phyloP scores from a whole-genome alignment of 2,329 filamentous ascomycete genomes.

The Colletotrichum sp. region DNA sequence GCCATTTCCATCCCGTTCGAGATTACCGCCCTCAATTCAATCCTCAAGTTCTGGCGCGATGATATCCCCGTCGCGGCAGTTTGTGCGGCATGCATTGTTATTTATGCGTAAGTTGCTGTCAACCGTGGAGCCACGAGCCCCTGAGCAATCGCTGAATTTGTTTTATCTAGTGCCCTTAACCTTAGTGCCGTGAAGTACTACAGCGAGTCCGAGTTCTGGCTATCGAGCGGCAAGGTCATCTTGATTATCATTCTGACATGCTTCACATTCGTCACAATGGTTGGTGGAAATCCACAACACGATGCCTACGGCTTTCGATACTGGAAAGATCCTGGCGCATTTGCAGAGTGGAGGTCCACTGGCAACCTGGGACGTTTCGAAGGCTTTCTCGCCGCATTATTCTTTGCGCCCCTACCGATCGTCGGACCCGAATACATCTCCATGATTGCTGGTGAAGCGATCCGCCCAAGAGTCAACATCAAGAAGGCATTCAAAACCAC shows the following conservation, averaged over 20 bases:
- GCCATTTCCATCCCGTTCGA: constrained; percentile 56
- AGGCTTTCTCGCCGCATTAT: constrained; percentile 72
- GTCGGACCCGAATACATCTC: constrained; percentile 72
- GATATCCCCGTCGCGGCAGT: constrained; percentile 28
- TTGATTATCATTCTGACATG: constrained; percentile 68
- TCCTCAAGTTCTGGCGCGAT: constrained; percentile 42
- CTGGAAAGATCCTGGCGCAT: constrained; percentile 61
- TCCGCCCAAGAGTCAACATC: constrained; percentile 67
- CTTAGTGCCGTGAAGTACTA: constrained; percentile 58
- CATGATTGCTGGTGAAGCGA: constrained; percentile 72
- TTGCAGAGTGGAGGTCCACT: constrained; percentile 59
- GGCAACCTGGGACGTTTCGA: constrained; percentile 71
- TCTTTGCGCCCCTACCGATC: constrained; percentile 67
- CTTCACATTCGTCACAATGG: constrained; percentile 65
- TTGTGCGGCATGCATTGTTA: neutral
- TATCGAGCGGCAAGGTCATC: constrained; percentile 62
- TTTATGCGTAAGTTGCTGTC: neutral
- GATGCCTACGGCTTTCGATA: constrained; percentile 69
- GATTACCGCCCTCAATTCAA: constrained; percentile 47
- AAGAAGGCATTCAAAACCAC: constrained; percentile 75
- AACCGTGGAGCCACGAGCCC: neutral
- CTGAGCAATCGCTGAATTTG: neutral
- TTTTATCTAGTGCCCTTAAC: neutral
- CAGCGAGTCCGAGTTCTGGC: constrained; percentile 76
- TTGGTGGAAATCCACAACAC: constrained; percentile 65